phyloP scores from a whole-genome alignment of 2,329 filamentous ascomycete genomes.

The Trichoderma oligosporum region DNA sequence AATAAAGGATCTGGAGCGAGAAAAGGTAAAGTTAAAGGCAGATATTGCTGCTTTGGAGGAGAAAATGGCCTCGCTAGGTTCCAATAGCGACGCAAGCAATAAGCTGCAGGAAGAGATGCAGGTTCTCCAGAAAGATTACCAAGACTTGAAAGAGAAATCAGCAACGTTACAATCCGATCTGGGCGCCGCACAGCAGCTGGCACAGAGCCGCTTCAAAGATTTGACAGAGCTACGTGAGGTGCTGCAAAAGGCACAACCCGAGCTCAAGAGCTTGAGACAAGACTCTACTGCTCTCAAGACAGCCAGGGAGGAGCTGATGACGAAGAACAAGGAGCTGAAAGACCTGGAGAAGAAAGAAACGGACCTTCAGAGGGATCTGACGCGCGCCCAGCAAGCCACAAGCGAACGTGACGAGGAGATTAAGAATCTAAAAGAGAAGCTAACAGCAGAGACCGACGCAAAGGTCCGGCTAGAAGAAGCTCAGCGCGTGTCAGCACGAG shows the following conservation, averaged over 20 bases:
- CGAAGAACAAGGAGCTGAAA: conserved; percentile 58
- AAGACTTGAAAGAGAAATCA: conserved; percentile 68
- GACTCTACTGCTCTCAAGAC: conserved; percentile 73
- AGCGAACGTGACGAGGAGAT: conserved; percentile 75
- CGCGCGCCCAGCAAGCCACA: conserved; percentile 64
- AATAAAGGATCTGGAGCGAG: conserved; percentile 64
- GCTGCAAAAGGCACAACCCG: conserved; percentile 79
- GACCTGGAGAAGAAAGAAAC: conserved; percentile 78
- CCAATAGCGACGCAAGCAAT: conserved; percentile 43
- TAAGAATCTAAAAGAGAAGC: conserved; percentile 71
- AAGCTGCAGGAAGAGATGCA: conserved; percentile 61
- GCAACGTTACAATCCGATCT: conserved; percentile 75
- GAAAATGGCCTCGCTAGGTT: conserved; percentile 51
- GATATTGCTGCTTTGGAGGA: conserved; percentile 65
- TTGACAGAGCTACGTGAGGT: conserved; percentile 75
- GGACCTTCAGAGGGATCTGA: conserved; percentile 72
- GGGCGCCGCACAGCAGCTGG: conserved; percentile 78
- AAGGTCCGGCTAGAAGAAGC: conserved; percentile 75
- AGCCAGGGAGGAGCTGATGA: conserved; percentile 68
- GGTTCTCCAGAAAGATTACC: conserved; percentile 50
- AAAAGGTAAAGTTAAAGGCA: conserved; percentile 63
- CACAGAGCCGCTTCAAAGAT: conserved; percentile 84
- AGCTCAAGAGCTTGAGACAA: conserved; percentile 72
- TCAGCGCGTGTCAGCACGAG: conserved; percentile 67
- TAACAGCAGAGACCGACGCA: conserved; percentile 68